Evolutionary conservation across 208 protist genomes (phyloP), one percentile per base, ranked within the genome.

Genomic region (Herpetomonas samuelpessoai): DNA sequence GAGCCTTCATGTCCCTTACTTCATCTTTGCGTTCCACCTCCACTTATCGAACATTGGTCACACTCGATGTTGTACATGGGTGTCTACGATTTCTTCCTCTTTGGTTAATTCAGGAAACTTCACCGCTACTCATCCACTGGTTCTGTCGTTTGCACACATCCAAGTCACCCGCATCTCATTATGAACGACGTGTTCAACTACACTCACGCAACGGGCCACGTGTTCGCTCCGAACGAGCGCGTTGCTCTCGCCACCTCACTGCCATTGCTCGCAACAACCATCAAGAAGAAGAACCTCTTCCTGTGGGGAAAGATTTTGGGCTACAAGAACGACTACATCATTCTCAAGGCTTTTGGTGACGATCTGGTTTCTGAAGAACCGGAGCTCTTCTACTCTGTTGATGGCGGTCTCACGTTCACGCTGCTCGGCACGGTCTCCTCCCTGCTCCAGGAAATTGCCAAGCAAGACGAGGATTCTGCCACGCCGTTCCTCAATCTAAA

Each of bases 261-360:
- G 3, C 88, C 88, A 19, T 56, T 92, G 10, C 63, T 95, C 1
- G 71, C 80, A 25, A 64, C 68, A 38, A 79, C 78, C 25, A 78
- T 76, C 19, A 92, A 92, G 72, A 72, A 74, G 39, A 74, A 71
- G 21, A 65, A 81, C n/a, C 57, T 91, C 27, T 56, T 79, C 28
- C 48, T 95, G 22, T 95, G 88, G 85, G 88, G 88, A 2, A 95
- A 95, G 48, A 71, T 95, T 21, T 88, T 87, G 39, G 88, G 84
- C 9, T 82, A 72, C 66, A 92, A 92, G 57, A 79, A 76, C 18
- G 85, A 95, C 68, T 95, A 92, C 67, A 88, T 80, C 31, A 79
- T 95, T 38, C 76, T 91, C 14, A 79, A 94, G 55, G 83, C 81
- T 18, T 84, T 79, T 59, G 76, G 83, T 49, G 81, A 92, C 31